Evolutionary conservation across 2,329 filamentous ascomycete species (phyloP), one percentile per base, ranked within the genome.

Genomic region (Penicillium crustosum): DNA sequence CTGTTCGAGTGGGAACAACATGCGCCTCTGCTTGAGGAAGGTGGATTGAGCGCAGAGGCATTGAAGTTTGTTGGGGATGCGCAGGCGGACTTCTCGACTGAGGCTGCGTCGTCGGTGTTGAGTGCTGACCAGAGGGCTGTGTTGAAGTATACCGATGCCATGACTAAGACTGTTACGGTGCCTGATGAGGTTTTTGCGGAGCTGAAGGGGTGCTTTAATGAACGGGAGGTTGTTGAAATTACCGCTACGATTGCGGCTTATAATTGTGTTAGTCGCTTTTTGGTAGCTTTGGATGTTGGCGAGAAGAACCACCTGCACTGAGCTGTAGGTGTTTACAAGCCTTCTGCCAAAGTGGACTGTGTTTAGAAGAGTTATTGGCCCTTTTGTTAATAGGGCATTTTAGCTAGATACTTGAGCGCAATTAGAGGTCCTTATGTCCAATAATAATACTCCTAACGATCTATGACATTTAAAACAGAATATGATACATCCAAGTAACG

Each of bases 1-100:
- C 91, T 89, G 86, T 95, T 92, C 74, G 91, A 96, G 74, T 95
- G 90, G 91, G 83, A 78, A 36, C 85, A 90, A 54, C 91, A 96
- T 71, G 87, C 86, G 17, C 90, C 90, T 1, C 78, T 93, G n/a
- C 79, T 93, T 15, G 82, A 83, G 5, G 77, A 80, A 9, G 77
- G 77, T 0, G 86, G 87, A 6, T 81, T 90, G 6, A 74, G 77
- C 19, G 75, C 80, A 33, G 79, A 77, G 35, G 76, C 75, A 19
- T 59, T 81, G 55, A 69, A 69, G 13, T 58, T 71, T 10, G 66
- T 73, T 21, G 74, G 64, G 25, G 75, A 66, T 51, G 59, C 68
- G 1, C 61, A 76, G 21, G 70, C 68, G 53, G 68, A 68, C 49
- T 58, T 64, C 39, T 45, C 66, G 4, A 64, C 73, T 27, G 67